Evolutionary conservation across 1,284 basidiomycete species (phyloP).

Genomic region (Ganoderma lucidum): DNA sequence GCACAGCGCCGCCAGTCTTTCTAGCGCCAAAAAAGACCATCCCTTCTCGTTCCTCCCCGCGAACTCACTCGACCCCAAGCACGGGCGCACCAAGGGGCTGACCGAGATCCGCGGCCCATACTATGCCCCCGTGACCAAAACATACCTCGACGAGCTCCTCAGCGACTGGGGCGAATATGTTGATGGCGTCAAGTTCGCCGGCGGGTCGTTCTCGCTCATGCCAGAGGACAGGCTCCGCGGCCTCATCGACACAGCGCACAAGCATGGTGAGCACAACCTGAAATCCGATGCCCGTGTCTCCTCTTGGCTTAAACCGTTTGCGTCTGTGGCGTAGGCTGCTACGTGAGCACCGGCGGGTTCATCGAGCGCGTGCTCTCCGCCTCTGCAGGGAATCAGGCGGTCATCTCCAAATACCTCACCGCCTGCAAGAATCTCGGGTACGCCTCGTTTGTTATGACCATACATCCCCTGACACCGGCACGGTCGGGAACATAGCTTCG

Average conservation of each 20-base stretch:
- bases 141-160: slow-evolving; percentile 49
- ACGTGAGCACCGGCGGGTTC: slow-evolving; percentile 54
- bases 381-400: slow-evolving; percentile 45
- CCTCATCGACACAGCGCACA: slow-evolving; percentile 51
- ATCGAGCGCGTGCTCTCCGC: slow-evolving; percentile 52
- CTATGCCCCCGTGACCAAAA: slow-evolving; percentile 49
- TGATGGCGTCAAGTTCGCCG: slow-evolving; percentile 57
- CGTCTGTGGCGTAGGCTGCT: slow-evolving; percentile 34
- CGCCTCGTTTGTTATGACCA: background rate
- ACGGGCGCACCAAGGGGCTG: slow-evolving; percentile 41
- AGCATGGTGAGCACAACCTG: slow-evolving; percentile 40
- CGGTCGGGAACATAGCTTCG: slow-evolving; percentile 41
- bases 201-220: slow-evolving; percentile 55
- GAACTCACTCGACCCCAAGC: slow-evolving; percentile 42
- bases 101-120: slow-evolving; percentile 55
- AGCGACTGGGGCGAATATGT: slow-evolving; percentile 52
- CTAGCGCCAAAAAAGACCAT: slow-evolving; percentile 8
- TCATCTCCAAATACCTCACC: slow-evolving; percentile 49
- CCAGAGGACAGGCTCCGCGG: slow-evolving; percentile 47
- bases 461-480: background rate
- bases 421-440: slow-evolving; percentile 51
- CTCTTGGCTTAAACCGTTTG: background rate
- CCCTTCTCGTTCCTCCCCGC: slow-evolving; percentile 43
- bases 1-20: slow-evolving; percentile 17
- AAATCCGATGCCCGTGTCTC: background rate